A percentile compares a stretch with the other conserved stretches of the same genome.
Conservation (phyloP, 2,329 filamentous ascomycete species). For the Massarina eburnea region DNA sequence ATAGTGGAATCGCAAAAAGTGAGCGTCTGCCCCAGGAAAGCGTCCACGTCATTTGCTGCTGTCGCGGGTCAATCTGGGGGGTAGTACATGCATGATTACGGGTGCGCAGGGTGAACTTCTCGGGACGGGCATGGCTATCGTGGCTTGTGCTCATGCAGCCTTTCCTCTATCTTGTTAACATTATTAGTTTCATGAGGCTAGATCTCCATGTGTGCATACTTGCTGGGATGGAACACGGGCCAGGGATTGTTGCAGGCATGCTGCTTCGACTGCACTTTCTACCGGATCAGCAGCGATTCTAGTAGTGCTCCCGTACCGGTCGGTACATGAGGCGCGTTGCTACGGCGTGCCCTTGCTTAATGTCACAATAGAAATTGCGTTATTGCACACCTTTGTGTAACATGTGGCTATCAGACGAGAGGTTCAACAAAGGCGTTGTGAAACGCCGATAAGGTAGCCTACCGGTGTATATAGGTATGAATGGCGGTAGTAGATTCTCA, state of each 20-base stretch:
- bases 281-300: slow-evolving; percentile 21
- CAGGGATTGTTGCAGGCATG: slow-evolving; percentile 16
- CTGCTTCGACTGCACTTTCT: slow-evolving; percentile 26
- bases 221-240: slow-evolving; percentile 14
- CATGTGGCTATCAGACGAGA: slow-evolving; percentile 29
- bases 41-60: slow-evolving; percentile 44
- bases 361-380: not conserved
- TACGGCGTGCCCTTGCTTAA: not conserved
- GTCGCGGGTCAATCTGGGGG: slow-evolving; percentile 40
- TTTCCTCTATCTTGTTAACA: slow-evolving; percentile 40
- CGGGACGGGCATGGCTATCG: slow-evolving; percentile 16
- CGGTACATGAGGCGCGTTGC: slow-evolving; percentile 19
- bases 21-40: slow-evolving; percentile 20
- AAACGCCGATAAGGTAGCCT: slow-evolving; percentile 43
- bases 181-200: slow-evolving; percentile 35
- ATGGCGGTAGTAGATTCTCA: slow-evolving; percentile 7
- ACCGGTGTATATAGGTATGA: slow-evolving; percentile 14
- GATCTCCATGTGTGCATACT: slow-evolving; percentile 33
- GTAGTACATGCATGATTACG: slow-evolving; percentile 40
- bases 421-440: slow-evolving; percentile 19
- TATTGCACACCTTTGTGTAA: slow-evolving; percentile 15
- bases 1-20: slow-evolving; percentile 38
- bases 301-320: not conserved
- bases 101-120: slow-evolving; percentile 27
- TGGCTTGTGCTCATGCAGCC: slow-evolving; percentile 24